A percentile compares a stretch with the other conserved stretches of the same genome.
phyloP scores from a whole-genome alignment of 1,284 basidiomycete genomes.

The Trametes polyzona region DNA sequence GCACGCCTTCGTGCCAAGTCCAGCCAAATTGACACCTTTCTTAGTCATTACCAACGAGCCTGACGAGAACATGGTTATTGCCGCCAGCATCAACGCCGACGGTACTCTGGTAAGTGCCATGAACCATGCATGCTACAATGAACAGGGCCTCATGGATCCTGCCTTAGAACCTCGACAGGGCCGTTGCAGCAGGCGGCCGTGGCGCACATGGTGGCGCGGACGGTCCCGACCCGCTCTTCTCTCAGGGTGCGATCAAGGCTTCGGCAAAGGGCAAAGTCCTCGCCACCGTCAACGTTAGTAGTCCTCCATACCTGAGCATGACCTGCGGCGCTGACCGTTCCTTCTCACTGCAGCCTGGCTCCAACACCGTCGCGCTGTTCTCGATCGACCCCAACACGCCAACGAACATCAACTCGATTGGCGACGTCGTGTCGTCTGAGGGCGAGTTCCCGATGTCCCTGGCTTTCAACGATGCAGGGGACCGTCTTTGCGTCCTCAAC shows the following conservation, averaged over 20 bases:
- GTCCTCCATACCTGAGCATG: too few species aligned
- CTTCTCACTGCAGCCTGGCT: conserved; percentile 42
- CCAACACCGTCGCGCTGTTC: conserved; percentile 51
- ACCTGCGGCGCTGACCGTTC: neutral
- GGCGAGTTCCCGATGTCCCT: conserved; percentile 55
- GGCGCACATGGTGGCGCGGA: conserved; percentile 45
- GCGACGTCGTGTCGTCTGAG: conserved; percentile 44
- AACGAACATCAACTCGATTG: conserved; percentile 43
- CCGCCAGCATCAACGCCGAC: conserved; percentile 25
- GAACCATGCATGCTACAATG: too few species aligned
- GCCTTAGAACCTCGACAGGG: conserved; percentile 26
- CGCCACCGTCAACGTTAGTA: conserved; percentile 48
- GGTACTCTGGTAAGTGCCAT: conserved; percentile 23
- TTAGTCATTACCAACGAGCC: conserved; percentile 31
- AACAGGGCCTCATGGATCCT: neutral
- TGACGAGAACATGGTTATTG: conserved; percentile 28
- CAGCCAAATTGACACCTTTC: neutral
- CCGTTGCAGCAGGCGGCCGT: conserved; percentile 41
- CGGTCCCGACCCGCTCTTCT: conserved; percentile 51
- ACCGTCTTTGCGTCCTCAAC: conserved; percentile 48
- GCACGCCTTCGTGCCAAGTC: neutral
- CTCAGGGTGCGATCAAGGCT: conserved; percentile 49
- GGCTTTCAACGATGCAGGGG: conserved; percentile 45
- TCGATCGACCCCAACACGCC: conserved; percentile 47
- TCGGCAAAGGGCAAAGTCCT: conserved; percentile 44